A percentile compares a stretch with the other conserved stretches of the same genome.
phyloP scores from a whole-genome alignment of 257 asterid genomes.

The Gentiana straminea region DNA sequence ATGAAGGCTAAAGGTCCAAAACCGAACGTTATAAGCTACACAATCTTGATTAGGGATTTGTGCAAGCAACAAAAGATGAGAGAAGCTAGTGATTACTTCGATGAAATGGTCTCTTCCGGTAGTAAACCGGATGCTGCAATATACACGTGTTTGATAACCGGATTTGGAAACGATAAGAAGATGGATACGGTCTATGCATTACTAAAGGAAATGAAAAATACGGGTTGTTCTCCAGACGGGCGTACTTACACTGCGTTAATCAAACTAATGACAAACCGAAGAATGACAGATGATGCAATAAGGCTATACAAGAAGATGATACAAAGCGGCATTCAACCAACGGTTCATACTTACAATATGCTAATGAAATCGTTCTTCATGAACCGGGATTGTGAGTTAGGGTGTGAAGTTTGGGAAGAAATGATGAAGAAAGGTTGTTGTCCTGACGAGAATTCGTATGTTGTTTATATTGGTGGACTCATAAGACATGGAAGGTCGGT shows the following conservation, averaged over 20 bases:
- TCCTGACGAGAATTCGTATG: conserved; percentile 86
- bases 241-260: conserved; percentile 60
- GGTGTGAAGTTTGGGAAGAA: conserved; percentile 74
- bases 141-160: conserved; percentile 66
- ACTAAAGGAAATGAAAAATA: conserved; percentile 67
- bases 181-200: conserved; percentile 56
- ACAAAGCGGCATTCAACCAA: conserved; percentile 38
- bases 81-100: conserved; percentile 46
- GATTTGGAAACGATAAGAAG: conserved; percentile 58
- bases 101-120: conserved; percentile 52
- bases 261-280: conserved; percentile 57
- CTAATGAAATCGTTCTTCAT: conserved; percentile 62
- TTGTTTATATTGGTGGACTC: conserved; percentile 65
- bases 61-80: conserved; percentile 55
- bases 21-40: conserved; percentile 65
- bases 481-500: conserved; percentile 55
- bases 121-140: conserved; percentile 57
- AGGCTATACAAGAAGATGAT: conserved; percentile 74
- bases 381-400: conserved; percentile 50
- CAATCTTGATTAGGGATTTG: conserved; percentile 47
- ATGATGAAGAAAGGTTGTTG: conserved; percentile 73
- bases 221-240: conserved; percentile 65
- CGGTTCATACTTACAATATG: conserved; percentile 78
- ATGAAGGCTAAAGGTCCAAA: conserved; percentile 72
- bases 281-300: conserved; percentile 72